phyloP scores from a whole-genome alignment of 2,329 filamentous ascomycete species.

The Trematosphaeria pertusa region DNA sequence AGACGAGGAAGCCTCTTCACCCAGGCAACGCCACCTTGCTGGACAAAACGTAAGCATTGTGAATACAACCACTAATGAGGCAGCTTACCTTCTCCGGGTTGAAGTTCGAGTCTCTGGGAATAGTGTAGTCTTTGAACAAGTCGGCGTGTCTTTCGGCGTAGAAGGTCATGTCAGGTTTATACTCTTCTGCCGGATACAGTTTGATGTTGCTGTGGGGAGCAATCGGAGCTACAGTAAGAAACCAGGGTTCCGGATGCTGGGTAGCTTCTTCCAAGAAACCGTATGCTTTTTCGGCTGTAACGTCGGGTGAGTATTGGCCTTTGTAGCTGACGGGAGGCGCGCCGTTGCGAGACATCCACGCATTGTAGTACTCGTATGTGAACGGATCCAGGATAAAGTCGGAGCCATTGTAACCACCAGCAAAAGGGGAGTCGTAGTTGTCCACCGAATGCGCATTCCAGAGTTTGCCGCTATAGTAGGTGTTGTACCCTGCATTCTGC shows the following conservation, averaged over 20 bases:
- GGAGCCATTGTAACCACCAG: slow-evolving; percentile 66
- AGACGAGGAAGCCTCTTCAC: slow-evolving; percentile 51
- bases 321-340: slow-evolving; percentile 63
- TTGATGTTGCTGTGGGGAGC: slow-evolving; percentile 66
- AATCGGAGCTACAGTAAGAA: slow-evolving; percentile 69
- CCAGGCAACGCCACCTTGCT: slow-evolving; percentile 56
- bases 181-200: slow-evolving; percentile 67
- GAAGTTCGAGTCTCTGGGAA: slow-evolving; percentile 69
- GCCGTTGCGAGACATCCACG: slow-evolving; percentile 67
- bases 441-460: slow-evolving; percentile 68
- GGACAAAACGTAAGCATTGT: not conserved
- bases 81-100: too few species aligned
- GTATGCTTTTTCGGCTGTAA: slow-evolving; percentile 65
- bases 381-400: slow-evolving; percentile 69
- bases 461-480: slow-evolving; percentile 76
- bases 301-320: slow-evolving; percentile 64
- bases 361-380: slow-evolving; percentile 73
- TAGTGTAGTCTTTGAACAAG: slow-evolving; percentile 64
- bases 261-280: slow-evolving; percentile 69
- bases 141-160: slow-evolving; percentile 63
- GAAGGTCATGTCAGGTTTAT: slow-evolving; percentile 47
- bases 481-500: slow-evolving; percentile 71
- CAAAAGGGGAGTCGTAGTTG: slow-evolving; percentile 67
- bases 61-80: too few species aligned
- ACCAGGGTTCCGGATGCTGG: slow-evolving; percentile 64